Evolutionary conservation across 805 yeast genomes (phyloP).

Genomic region (Wickerhamiella vanderwaltii): DNA sequence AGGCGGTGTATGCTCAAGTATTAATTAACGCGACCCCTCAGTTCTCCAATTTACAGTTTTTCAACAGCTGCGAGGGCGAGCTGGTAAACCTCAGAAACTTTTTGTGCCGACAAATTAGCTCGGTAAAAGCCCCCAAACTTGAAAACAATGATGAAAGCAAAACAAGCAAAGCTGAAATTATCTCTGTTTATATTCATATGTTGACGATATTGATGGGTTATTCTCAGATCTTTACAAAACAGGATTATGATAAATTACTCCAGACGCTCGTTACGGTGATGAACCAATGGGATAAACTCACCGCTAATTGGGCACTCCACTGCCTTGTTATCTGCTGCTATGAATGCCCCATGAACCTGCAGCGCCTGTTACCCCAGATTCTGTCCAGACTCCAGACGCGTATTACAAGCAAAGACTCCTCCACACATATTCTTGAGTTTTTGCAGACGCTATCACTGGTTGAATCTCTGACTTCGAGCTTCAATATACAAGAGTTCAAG

Average conservation of each 20-base stretch:
- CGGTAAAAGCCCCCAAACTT: slow-evolving; percentile 8
- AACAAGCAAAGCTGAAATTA: slow-evolving; percentile 13
- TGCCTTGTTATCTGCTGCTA: slow-evolving; percentile 67
- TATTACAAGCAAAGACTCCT: slow-evolving; percentile 54
- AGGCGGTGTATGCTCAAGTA: slow-evolving; percentile 55
- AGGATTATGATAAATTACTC: slow-evolving; percentile 52
- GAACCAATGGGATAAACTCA: slow-evolving; percentile 56
- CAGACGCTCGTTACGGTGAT: slow-evolving; percentile 48
- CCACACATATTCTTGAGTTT: slow-evolving; percentile 67
- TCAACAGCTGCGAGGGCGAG: slow-evolving; percentile 31
- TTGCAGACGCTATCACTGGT: slow-evolving; percentile 51
- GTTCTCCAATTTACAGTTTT: slow-evolving; percentile 44
- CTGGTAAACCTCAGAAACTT: slow-evolving; percentile 34
- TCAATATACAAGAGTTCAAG: slow-evolving; percentile 64
- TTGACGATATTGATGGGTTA: slow-evolving; percentile 46
- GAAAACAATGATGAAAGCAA: not conserved
- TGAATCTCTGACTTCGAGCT: slow-evolving; percentile 55
- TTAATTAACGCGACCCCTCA: slow-evolving; percentile 61
- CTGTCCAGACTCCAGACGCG: slow-evolving; percentile 64
- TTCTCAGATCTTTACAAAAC: slow-evolving; percentile 37
- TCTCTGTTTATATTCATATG: slow-evolving; percentile 36
- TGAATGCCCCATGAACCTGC: slow-evolving; percentile 63
- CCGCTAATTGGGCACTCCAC: slow-evolving; percentile 68
- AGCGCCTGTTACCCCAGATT: slow-evolving; percentile 54
- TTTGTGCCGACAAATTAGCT: slow-evolving; percentile 44